phyloP scores from a whole-genome alignment of 768 basidiomycete genomes.

The Sarcodon aspratus region DNA sequence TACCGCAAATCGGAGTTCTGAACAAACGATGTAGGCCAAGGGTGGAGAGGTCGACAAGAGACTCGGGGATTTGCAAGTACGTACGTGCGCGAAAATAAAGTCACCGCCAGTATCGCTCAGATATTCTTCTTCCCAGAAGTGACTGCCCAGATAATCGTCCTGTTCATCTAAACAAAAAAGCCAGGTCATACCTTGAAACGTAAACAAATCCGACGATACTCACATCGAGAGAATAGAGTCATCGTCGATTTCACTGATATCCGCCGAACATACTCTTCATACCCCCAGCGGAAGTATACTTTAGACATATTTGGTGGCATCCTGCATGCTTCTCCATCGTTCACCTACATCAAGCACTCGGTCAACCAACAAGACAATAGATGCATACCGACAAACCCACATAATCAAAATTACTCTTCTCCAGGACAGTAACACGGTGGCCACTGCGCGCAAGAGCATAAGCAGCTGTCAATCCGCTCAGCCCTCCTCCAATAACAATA shows the following conservation, averaged over 20 bases:
- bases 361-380: too few species aligned
- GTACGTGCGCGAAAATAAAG: conserved; percentile 35
- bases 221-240: conserved; percentile 12
- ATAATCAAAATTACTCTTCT: conserved; percentile 15
- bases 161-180: conserved; percentile 24
- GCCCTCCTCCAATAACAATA: conserved; percentile 21
- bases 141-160: conserved; percentile 31
- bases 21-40: conserved; percentile 13
- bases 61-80: conserved; percentile 5
- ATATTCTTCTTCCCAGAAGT: conserved; percentile 36
- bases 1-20: conserved; percentile 18
- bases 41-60: background rate
- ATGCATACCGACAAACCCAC: conserved; percentile 8
- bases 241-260: conserved; percentile 14
- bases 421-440: conserved; percentile 23
- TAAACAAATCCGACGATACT: background rate
- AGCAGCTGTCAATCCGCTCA: conserved; percentile 23
- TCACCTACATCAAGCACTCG: conserved; percentile 1
- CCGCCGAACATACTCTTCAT: conserved; percentile 28
- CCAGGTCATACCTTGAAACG: background rate
- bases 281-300: conserved; percentile 44
- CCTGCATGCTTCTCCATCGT: conserved; percentile 25
- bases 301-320: conserved; percentile 50
- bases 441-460: conserved; percentile 22
- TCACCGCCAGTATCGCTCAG: conserved; percentile 35